These are phyloP conservation scores for Penicillium sp. DNA, from an alignment of 2,329 filamentous ascomycete species.

Conservation along the genomic window DNA sequence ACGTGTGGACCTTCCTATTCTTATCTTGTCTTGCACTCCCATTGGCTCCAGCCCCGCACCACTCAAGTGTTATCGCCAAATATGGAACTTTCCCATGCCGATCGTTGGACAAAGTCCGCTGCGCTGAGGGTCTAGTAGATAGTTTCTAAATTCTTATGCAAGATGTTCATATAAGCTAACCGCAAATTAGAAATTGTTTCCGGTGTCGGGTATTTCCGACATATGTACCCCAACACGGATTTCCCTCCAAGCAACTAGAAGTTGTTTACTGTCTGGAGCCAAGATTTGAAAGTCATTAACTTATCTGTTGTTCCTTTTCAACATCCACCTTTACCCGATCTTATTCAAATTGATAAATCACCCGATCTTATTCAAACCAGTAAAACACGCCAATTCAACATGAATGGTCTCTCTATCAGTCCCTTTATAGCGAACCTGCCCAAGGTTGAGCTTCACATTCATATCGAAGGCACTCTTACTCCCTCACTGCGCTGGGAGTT, in stretches of 20 bases:
- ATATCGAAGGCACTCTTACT: slow-evolving; percentile 50
- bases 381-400: not conserved
- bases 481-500: slow-evolving; percentile 45
- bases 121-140: not conserved
- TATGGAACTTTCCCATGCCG: not conserved
- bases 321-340: not conserved
- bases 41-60: slow-evolving; percentile 9
- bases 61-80: slow-evolving; percentile 9
- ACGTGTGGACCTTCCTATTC: not conserved
- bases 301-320: not conserved
- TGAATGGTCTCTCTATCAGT: slow-evolving; percentile 22
- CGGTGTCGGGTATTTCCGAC: not conserved
- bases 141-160: not conserved
- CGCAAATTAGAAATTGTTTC: not conserved
- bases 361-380: not conserved
- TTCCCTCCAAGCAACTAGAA: not conserved
- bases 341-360: not conserved
- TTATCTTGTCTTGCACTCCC: slow-evolving; percentile 20
- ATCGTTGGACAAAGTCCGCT: not conserved
- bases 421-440: slow-evolving; percentile 40
- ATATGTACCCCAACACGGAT: not conserved
- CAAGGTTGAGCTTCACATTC: slow-evolving; percentile 50
- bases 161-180: not conserved
- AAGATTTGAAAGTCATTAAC: not conserved
- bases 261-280: not conserved